Evolutionary conservation across 305 asterid genomes (phyloP).

Genomic region (Ilex paraguariensis): DNA sequence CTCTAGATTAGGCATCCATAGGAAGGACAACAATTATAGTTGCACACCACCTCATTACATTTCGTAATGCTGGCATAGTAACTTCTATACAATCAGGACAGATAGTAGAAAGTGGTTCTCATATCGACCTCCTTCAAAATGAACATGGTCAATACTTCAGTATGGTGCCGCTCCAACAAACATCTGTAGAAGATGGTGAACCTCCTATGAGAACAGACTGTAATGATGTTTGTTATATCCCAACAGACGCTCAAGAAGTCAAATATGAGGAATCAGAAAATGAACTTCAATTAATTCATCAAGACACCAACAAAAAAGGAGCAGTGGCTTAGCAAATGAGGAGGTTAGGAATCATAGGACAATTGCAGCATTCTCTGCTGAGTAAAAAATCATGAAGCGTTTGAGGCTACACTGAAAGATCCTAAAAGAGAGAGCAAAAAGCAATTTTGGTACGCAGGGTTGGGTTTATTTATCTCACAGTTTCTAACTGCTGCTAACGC

Average conservation of each 20-base stretch:
- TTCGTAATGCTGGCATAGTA: neutral
- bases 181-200: too few species aligned
- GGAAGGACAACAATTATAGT: slow-evolving; percentile 1
- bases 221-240: neutral
- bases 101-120: too few species aligned
- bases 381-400: slow-evolving; percentile 28
- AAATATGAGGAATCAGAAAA: neutral
- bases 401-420: slow-evolving; percentile 35
- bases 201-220: too few species aligned
- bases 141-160: too few species aligned
- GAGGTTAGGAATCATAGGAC: slow-evolving; percentile 48
- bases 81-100: too few species aligned
- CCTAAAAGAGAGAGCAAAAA: slow-evolving; percentile 36
- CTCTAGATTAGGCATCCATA: neutral
- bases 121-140: too few species aligned
- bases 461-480: slow-evolving; percentile 39
- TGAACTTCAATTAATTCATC: neutral
- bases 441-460: slow-evolving; percentile 55
- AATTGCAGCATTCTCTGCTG: slow-evolving; percentile 46
- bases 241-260: slow-evolving; percentile 18
- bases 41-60: neutral
- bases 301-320: slow-evolving; percentile 32
- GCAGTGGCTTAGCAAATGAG: slow-evolving; percentile 54
- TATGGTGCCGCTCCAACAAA: too few species aligned
- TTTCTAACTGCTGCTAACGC: slow-evolving; percentile 30